Conservation (phyloP, 768 basidiomycete genomes). For the Solioccasus polychromus region DNA sequence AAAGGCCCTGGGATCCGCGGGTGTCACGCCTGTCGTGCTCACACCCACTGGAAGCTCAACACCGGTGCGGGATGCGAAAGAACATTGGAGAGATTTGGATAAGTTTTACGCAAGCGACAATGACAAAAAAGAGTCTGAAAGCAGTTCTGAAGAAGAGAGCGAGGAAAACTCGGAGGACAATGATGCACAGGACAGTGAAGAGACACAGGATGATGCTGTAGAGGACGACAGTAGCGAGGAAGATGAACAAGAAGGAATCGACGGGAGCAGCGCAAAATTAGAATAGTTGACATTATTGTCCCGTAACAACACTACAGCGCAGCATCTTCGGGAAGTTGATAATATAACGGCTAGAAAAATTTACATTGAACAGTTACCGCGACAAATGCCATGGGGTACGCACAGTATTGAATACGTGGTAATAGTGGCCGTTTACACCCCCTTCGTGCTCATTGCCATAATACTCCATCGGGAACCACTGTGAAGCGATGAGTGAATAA, state of each 20-base stretch:
- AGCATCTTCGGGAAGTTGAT: conserved; percentile 45
- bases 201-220: conserved; percentile 27
- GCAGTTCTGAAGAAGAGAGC: conserved; percentile 27
- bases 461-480: conserved; percentile 81
- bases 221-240: conserved; percentile 19
- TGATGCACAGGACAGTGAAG: conserved; percentile 26
- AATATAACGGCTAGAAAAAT: conserved; percentile 47
- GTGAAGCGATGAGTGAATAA: conserved; percentile 2
- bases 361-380: not conserved
- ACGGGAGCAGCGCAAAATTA: conserved; percentile 11
- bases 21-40: conserved; percentile 49
- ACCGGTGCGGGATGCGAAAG: conserved; percentile 42
- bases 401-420: conserved; percentile 76
- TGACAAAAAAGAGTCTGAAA: conserved; percentile 35
- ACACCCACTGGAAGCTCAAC: conserved; percentile 53
- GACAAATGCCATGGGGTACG: conserved; percentile 19
- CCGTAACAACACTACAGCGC: conserved; percentile 29
- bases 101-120: conserved; percentile 62
- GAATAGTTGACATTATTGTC: conserved; percentile 11
- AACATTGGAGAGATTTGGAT: conserved; percentile 60
- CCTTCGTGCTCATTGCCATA: conserved; percentile 51
- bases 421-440: conserved; percentile 68
- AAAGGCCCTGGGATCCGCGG: conserved; percentile 28
- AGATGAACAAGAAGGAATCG: conserved; percentile 17
- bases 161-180: conserved; percentile 31